Base-by-base conservation (phyloP, 495 filamentous ascomycete species). In the Entonaema liquescens region DNA sequence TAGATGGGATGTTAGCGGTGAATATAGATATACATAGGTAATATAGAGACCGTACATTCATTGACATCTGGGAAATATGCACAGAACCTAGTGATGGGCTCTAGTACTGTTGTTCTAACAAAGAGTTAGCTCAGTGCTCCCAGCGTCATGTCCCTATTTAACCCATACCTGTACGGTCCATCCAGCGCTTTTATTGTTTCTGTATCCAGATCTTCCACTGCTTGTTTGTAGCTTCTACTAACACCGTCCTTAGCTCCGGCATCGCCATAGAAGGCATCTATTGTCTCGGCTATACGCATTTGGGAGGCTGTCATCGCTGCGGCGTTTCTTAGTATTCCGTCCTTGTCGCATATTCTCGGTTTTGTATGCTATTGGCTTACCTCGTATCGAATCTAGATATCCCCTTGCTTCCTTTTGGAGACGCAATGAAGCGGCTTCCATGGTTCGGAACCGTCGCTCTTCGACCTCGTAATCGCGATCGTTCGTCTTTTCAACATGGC, bases 41-140 rank as follows among this genome's bases (percentile, higher is more conserved):
- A 55, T 7, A 23, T 17, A 3, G 19, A 53, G 42, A 29, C n/a
- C 68, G 88, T 83, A 91, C 96, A 98, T 82, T 97, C 93, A 79
- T 99, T 99, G 70, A 98, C 94, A 77, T 99, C 95, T 5, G 96
- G 96, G 81, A 99, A 99, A 83, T 99, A 99, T 61, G 94, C 93
- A 79, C 95, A 98, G 83, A 98, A 99, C 52, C 93, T 86, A 64
- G 89, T 89, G 74, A 99, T 99, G 26, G 95, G 95, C 63, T 99
- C 95, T 7, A 99, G 84, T 23, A 99, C 95, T 2, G 95, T 98
- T 17, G 92, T 92, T 70, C 93, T 93, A 71, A 2, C 2, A 6
- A 23, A 17, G 31, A 17, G 28, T 67, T 26, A 62, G 28, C 17
- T 2, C 33, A 1, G 26, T 21, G 15, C 73, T 44, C 69, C 52